phyloP scores from a whole-genome alignment of 805 yeast genomes.

The Metschnikowia similis region DNA sequence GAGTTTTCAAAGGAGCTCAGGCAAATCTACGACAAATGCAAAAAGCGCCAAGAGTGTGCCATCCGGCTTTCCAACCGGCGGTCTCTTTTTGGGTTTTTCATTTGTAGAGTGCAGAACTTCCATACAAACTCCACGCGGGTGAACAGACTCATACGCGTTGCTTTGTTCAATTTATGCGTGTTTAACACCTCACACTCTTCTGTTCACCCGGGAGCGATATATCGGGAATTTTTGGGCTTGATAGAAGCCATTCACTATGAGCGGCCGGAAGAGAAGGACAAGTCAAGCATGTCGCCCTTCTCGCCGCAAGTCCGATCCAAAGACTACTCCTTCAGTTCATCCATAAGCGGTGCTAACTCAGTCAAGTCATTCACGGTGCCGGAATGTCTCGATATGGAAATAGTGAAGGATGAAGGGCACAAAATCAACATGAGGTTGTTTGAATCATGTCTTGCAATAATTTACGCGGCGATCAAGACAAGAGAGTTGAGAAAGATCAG shows the following conservation, averaged over 20 bases:
- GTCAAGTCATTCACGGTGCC: background rate
- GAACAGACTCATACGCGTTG: slow-evolving; percentile 8
- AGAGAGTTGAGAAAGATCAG: slow-evolving; percentile 1
- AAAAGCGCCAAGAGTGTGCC: slow-evolving; percentile 2
- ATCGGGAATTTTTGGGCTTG: background rate
- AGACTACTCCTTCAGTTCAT: background rate
- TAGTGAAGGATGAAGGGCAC: slow-evolving; percentile 7
- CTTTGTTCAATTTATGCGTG: slow-evolving; percentile 4
- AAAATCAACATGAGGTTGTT: slow-evolving; percentile 10
- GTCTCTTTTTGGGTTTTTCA: slow-evolving; percentile 9
- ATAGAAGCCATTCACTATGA: slow-evolving; percentile 1
- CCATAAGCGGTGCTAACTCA: background rate
- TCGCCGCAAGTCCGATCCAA: background rate
- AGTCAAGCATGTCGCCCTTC: background rate
- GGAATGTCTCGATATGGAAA: background rate
- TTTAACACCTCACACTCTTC: slow-evolving; percentile 7
- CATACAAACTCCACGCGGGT: slow-evolving; percentile 8
- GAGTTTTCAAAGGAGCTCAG: slow-evolving; percentile 10
- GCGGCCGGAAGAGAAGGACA: background rate
- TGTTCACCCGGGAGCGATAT: slow-evolving; percentile 2
- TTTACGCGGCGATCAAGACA: slow-evolving; percentile 8
- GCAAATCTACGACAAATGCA: slow-evolving; percentile 2
- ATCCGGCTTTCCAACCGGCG: slow-evolving; percentile 4
- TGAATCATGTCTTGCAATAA: slow-evolving; percentile 9
- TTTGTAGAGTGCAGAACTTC: slow-evolving; percentile 3